Conservation (phyloP, 768 basidiomycete genomes). For the Mycena galopus region DNA sequence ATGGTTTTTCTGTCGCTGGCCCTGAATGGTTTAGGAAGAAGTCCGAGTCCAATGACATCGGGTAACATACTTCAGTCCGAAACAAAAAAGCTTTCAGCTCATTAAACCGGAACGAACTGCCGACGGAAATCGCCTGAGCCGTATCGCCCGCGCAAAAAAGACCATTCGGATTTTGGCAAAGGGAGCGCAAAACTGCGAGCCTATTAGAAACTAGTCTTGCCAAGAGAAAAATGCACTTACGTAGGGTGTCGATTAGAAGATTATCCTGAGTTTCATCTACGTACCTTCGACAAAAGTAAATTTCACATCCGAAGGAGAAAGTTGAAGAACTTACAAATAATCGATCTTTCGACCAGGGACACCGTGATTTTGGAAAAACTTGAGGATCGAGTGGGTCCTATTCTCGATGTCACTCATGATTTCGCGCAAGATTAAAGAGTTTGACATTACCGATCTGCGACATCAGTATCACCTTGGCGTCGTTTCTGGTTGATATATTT, state of each 20-base stretch:
- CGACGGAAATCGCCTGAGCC: constrained; percentile 81
- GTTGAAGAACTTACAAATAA: constrained; percentile 69
- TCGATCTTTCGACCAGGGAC: constrained; percentile 62
- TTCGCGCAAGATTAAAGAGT: no score
- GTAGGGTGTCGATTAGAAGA: constrained; percentile 70
- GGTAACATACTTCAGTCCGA: constrained; percentile 72
- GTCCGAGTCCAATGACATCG: no score
- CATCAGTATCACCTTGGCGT: constrained; percentile 60
- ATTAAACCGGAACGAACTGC: constrained; percentile 79
- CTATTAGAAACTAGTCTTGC: background rate
- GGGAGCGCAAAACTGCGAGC: constrained; percentile 65
- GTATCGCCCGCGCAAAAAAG: constrained; percentile 88
- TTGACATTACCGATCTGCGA: constrained; percentile 77
- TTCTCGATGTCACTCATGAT: no score
- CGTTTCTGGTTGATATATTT: constrained; percentile 63
- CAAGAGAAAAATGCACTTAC: constrained; percentile 52
- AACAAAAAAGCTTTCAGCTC: constrained; percentile 78
- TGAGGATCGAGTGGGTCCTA: constrained; percentile 68
- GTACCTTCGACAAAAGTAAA: no score
- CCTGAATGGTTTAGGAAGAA: no score
- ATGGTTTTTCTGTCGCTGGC: constrained; percentile 19
- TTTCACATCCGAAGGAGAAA: no score
- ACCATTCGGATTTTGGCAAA: constrained; percentile 76
- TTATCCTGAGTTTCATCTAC: constrained; percentile 84
- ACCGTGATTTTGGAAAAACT: constrained; percentile 45